phyloP scores from a whole-genome alignment of 2,329 filamentous ascomycete genomes.

The Stachybotrys chlorohalonatus region DNA sequence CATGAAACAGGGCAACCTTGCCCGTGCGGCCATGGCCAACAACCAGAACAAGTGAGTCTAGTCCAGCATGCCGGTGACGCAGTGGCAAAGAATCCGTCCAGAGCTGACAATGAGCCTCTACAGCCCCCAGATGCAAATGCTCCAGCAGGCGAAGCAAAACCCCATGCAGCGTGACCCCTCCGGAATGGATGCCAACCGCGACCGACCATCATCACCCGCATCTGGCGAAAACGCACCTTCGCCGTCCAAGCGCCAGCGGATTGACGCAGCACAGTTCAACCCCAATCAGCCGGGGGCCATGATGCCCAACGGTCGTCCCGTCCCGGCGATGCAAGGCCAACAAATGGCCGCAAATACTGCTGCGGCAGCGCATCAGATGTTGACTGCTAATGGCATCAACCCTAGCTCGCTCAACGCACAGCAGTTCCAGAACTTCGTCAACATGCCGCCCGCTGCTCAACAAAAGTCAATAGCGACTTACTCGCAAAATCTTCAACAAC shows the following conservation, averaged over 20 bases:
- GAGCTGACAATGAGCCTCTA: not conserved
- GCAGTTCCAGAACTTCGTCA: conserved; percentile 60
- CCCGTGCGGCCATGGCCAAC: conserved; percentile 70
- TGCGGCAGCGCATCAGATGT: conserved; percentile 48
- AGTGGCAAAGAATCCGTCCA: not conserved
- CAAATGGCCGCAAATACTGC: conserved; percentile 48
- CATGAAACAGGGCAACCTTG: conserved; percentile 53
- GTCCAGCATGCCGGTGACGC: not conserved
- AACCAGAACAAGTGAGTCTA: conserved; percentile 58
- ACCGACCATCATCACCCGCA: conserved; percentile 72
- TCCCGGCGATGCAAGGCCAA: conserved; percentile 63
- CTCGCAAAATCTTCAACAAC: conserved; percentile 73
- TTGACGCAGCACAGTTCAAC: conserved; percentile 64
- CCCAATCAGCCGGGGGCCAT: conserved; percentile 55
- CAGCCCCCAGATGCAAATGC: conserved; percentile 63
- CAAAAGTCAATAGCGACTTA: conserved; percentile 83
- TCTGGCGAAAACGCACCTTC: conserved; percentile 84
- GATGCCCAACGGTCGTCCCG: conserved; percentile 65
- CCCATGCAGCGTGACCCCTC: conserved; percentile 86
- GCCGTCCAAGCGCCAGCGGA: conserved; percentile 79
- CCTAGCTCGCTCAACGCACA: conserved; percentile 62
- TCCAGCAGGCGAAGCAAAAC: conserved; percentile 63
- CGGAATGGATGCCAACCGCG: conserved; percentile 75
- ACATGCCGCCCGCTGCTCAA: conserved; percentile 52
- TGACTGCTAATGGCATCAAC: conserved; percentile 65